Base-by-base conservation (phyloP, 2,329 filamentous ascomycete genomes). In the Colletotrichum liriopes region DNA sequence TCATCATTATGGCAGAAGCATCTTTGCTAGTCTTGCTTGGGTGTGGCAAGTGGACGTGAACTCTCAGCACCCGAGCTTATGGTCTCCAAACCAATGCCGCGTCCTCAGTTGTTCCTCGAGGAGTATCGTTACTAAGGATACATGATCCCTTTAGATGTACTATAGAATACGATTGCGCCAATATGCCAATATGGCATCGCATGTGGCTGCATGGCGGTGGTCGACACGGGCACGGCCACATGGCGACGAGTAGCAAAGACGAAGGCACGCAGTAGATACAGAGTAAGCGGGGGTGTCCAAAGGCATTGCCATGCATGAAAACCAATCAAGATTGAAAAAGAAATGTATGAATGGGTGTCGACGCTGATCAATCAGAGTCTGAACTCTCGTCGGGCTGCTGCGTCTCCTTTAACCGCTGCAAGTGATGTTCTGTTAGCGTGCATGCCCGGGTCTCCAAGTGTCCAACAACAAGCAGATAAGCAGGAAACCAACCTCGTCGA, bases 401-500 rank as follows among this genome's bases (percentile, higher is more conserved):
- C 49, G 87, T 88, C 77, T 88, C 86, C 77, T 84, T 86, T 29
- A 89, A 81, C 64, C 85, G 84, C 86, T 88, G 75, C 60, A 35
- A 49, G 54, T 61, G 26, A 67, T 14, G 65, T 37, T 65, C 63
- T 63, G 62, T 37, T 20, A 58, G 65, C 26, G 47, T 51, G 60
- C 35, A 39, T 62, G 43, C 3, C 14, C n/a, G 4, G 62, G 37
- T 18, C 35, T n/a, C 35, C 37, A 18, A 56, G 32, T 26, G 54
- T 9, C 14, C 51, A n/a, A n/a, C 64, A 67, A 43, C 65, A 67
- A 43, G 18, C 14, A 61, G 14, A 49, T 7, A 29, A 64, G 67
- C 54, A 5, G 59, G 76, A 16, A 35, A 78, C 86, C 74, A 79
- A 93, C 93, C 63, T 91, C 88, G 72, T 94, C 92, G 14, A 96